Percentiles rank a stretch among this genome's conserved stretches.
These are phyloP conservation scores for Penicillium egyptiacum DNA, from an alignment of 495 filamentous ascomycete species.

Conservation along the genomic window DNA sequence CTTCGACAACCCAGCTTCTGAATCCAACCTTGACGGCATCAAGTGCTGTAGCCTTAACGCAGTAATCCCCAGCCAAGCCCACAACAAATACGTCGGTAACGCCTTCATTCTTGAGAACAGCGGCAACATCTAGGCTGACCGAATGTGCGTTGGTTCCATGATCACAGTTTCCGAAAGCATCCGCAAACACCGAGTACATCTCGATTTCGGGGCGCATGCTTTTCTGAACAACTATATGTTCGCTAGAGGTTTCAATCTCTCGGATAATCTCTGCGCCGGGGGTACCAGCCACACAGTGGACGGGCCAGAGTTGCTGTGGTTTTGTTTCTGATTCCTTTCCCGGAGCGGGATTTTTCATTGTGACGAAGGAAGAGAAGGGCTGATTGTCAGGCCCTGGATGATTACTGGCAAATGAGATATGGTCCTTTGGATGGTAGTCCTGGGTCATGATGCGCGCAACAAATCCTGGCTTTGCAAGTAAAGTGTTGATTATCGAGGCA, in stretches of 20 bases:
- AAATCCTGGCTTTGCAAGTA: slow-evolving; percentile 70
- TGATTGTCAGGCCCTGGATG: slow-evolving; percentile 63
- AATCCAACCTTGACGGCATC: slow-evolving; percentile 80
- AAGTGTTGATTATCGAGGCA: slow-evolving; percentile 67
- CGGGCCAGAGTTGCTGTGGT: slow-evolving; percentile 77
- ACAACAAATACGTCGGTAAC: slow-evolving; percentile 79
- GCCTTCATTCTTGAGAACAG: slow-evolving; percentile 51
- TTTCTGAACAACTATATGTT: slow-evolving; percentile 73
- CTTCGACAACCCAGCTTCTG: slow-evolving; percentile 70
- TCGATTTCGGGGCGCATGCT: slow-evolving; percentile 72
- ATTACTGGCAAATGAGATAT: slow-evolving; percentile 88
- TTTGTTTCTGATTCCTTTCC: slow-evolving; percentile 61
- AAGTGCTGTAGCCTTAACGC: slow-evolving; percentile 76
- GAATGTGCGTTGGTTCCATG: slow-evolving; percentile 39
- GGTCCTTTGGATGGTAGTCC: slow-evolving; percentile 82
- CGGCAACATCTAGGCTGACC: slow-evolving; percentile 60
- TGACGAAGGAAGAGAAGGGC: slow-evolving; percentile 63
- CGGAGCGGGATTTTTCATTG: slow-evolving; percentile 64
- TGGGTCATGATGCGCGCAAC: slow-evolving; percentile 74
- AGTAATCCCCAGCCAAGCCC: slow-evolving; percentile 86
- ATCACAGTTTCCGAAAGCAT: slow-evolving; percentile 62
- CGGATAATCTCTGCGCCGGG: slow-evolving; percentile 71
- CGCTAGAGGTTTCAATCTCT: slow-evolving; percentile 60
- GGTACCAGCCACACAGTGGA: slow-evolving; percentile 79
- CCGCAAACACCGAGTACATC: slow-evolving; percentile 89